Base-by-base conservation (phyloP, 2,329 filamentous ascomycete species). In the Botryosphaeria dothidea region DNA sequence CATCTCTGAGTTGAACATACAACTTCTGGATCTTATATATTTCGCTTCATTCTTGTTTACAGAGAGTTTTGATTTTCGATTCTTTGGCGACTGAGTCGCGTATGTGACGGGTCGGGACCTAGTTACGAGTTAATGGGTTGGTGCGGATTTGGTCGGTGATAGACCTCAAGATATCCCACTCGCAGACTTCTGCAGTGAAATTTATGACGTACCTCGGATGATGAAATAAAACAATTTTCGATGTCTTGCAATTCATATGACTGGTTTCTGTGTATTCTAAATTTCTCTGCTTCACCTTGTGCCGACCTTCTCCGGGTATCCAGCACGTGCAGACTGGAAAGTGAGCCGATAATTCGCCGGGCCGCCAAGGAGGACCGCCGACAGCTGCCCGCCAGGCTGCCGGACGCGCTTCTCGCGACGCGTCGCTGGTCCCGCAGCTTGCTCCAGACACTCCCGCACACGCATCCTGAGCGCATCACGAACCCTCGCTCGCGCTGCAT, bases 91-190 rank as follows among this genome's bases (percentile, higher is more conserved):
- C 56, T 60, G 56, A 5, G 56, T 60, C 56, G 56, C 56, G 29
- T 19, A 58, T 34, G 9, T 58, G 54, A 43, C 54, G 23, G 54
- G 38, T 58, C 34, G 51, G n/a, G n/a, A 38, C 19, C 34, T 45
- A 21, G 38, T 58, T 45, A 19, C 41, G 25, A 19, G 25, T 48
- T 60, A 46, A 60, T 60, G 56, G 56, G 23, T 60, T 60, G 56
- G 56, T 13, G 56, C 19, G 56, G 21, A 34, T 34, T 60, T 60
- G 56, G 56, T 46, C 41, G 56, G 25, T 31, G 56, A 48, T 46
- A 60, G 56, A 60, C 56, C 56, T 21, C 41, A 34, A 60, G 56
- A 60, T 60, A 60, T 60, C 56, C 56, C 56, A 60, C 56, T 60
- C 25, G 56, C 56, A 60, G 38, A 31, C 3, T 19, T 34, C n/a